phyloP scores from a whole-genome alignment of 495 filamentous ascomycete species.

The Aspergillus coremiiformis region DNA sequence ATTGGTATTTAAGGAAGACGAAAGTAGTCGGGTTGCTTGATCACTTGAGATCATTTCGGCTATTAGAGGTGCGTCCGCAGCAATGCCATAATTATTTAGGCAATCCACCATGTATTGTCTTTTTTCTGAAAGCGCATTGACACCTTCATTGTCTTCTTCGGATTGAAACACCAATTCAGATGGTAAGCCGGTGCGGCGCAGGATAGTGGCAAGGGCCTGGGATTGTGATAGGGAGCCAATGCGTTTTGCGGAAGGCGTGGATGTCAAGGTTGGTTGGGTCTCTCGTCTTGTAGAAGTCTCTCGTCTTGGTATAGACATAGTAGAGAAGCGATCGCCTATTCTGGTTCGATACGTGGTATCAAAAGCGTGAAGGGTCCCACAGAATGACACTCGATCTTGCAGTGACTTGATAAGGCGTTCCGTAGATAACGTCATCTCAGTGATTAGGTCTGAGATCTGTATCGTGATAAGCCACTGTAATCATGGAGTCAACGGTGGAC shows the following conservation, averaged over 20 bases:
- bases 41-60: slow-evolving; percentile 24
- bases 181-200: slow-evolving; percentile 34
- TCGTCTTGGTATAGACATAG: slow-evolving; percentile 22
- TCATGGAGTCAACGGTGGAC: slow-evolving; percentile 1
- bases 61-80: slow-evolving; percentile 28
- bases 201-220: slow-evolving; percentile 26
- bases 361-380: slow-evolving; percentile 31
- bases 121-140: slow-evolving; percentile 24
- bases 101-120: slow-evolving; percentile 23
- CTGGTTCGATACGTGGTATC: slow-evolving; percentile 28
- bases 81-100: slow-evolving; percentile 19
- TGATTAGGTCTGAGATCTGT: slow-evolving; percentile 28
- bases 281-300: slow-evolving; percentile 29
- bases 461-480: slow-evolving; percentile 2
- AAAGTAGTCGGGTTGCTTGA: slow-evolving; percentile 27
- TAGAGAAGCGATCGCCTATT: slow-evolving; percentile 16
- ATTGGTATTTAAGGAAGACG: slow-evolving; percentile 26
- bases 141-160: slow-evolving; percentile 16
- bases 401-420: slow-evolving; percentile 24
- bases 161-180: slow-evolving; percentile 25
- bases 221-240: slow-evolving; percentile 13
- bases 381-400: slow-evolving; percentile 29
- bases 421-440: slow-evolving; percentile 32
- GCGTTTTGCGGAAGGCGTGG: slow-evolving; percentile 13
- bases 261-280: slow-evolving; percentile 13